These are phyloP conservation scores for Fusarium sterilihyphosum DNA, from an alignment of 2,329 filamentous ascomycete species.

Conservation along the genomic window DNA sequence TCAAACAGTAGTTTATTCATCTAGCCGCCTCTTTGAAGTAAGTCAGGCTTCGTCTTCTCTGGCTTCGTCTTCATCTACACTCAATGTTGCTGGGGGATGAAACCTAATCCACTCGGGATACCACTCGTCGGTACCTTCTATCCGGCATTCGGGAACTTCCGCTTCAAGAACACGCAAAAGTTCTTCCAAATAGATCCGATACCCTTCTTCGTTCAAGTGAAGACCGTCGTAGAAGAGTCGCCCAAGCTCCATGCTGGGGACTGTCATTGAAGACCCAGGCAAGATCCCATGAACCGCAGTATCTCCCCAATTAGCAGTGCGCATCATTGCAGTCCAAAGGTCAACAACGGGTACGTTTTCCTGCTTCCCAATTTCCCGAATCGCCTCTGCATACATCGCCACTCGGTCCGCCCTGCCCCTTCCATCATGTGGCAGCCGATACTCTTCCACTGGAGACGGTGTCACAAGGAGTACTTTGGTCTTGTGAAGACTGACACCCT, in stretches of 20 bases:
- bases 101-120: neutral
- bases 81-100: neutral
- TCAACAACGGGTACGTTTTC: neutral
- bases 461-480: neutral
- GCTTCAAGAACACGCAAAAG: neutral
- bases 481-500: neutral
- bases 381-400: neutral
- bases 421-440: neutral
- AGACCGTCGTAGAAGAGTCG: neutral
- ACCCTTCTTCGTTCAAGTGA: neutral
- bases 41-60: neutral
- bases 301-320: neutral
- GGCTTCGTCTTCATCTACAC: no score
- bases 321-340: conserved; percentile 2
- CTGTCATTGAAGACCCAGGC: neutral
- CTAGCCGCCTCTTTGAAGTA: fast-evolving
- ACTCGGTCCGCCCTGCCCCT: neutral
- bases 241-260: neutral
- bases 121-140: neutral
- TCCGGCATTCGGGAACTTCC: neutral
- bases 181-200: neutral
- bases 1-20: fast-evolving
- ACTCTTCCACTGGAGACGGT: neutral
- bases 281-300: neutral
- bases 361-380: neutral